Base-by-base conservation (phyloP, 306 rosid species). In the Adenanthera pavonina region DNA sequence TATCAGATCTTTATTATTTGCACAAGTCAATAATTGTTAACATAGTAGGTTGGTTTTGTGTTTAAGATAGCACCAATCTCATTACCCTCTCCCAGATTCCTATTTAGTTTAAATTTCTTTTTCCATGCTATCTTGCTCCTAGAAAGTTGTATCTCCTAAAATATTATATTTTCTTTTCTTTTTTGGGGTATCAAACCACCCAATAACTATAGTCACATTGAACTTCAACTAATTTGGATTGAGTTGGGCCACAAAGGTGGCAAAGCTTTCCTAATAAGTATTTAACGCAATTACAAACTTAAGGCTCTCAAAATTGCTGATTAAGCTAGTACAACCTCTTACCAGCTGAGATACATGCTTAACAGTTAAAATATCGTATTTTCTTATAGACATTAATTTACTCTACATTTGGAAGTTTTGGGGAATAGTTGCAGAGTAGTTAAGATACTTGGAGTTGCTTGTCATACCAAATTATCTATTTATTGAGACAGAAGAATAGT, bases 11-110 rank as follows among this genome's bases (percentile, higher is more conserved):
- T 60, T 67, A 33, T 46, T 35, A 54, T 62, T 49, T 38, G 35
- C 67, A 36, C 35, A 30, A 36, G 74, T 54, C 19, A 20, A 49
- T 40, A 36, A 25, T 41, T 80, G 30, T 80, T 73, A 76, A 11
- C 80, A 69, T 57, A 47, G 11, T 8, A 48, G 72, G n/a, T 8
- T 80, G 54, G 44, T 43, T 81, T 12, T 53, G 36, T 4, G 34
- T n/a, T 49, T 6, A 71, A 48, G 60, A 33, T 36, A 34, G 76
- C 60, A 33, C 44, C 61, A 49, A 60, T 33, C 38, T 49, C 6
- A 14, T 33, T 71, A 14, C 44, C 61, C 60, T 71, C 46, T 71
- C 46, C 15, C 33, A 16, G 40, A 66, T 66, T 66, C 49, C 25
- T 4, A 59, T 59, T 59, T 59, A 9, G 25, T 49, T 48, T 33